Evolutionary conservation across 2,329 filamentous ascomycete genomes (phyloP).

Genomic region (Neoarthrinium moseri): DNA sequence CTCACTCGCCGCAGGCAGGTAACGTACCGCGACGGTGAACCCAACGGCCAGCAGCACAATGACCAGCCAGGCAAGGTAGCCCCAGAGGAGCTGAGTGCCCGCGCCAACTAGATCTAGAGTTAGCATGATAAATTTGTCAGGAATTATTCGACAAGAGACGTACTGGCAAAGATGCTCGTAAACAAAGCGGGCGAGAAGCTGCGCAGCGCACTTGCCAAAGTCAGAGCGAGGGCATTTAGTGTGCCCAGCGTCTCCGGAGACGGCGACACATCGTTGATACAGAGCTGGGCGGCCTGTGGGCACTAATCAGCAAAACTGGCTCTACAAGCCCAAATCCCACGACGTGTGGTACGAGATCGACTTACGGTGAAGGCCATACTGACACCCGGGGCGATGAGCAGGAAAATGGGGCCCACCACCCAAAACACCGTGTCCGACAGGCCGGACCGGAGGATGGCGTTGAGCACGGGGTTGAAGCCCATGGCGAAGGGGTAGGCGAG

Average conservation of each 20-base stretch:
- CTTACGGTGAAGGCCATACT: slow-evolving; percentile 69
- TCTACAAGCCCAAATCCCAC: no score
- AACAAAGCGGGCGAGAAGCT: slow-evolving; percentile 66
- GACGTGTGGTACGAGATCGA: slow-evolving; percentile 75
- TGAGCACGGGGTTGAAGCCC: slow-evolving; percentile 48
- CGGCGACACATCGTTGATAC: slow-evolving; percentile 72
- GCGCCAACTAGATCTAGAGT: no score
- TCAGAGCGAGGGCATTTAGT: slow-evolving; percentile 68
- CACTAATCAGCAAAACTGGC: no score
- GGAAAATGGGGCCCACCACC: slow-evolving; percentile 40
- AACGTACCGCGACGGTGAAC: slow-evolving; percentile 29
- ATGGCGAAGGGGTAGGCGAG: slow-evolving; percentile 65
- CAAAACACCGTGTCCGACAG: slow-evolving; percentile 52
- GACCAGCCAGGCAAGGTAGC: slow-evolving; percentile 66
- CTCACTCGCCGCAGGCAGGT: slow-evolving; percentile 32
- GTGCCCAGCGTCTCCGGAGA: slow-evolving; percentile 64
- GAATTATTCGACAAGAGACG: no score
- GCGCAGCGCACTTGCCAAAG: slow-evolving; percentile 58
- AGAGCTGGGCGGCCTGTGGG: no score
- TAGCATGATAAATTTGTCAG: no score
- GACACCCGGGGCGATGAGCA: slow-evolving; percentile 60
- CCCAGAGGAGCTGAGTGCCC: slow-evolving; percentile 57
- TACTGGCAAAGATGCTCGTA: slow-evolving; percentile 66
- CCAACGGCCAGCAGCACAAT: slow-evolving; percentile 38
- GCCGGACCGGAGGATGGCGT: slow-evolving; percentile 51